Evolutionary conservation across 129 eudicot genomes (phyloP).

Genomic region (Helianthus tuberosus): DNA sequence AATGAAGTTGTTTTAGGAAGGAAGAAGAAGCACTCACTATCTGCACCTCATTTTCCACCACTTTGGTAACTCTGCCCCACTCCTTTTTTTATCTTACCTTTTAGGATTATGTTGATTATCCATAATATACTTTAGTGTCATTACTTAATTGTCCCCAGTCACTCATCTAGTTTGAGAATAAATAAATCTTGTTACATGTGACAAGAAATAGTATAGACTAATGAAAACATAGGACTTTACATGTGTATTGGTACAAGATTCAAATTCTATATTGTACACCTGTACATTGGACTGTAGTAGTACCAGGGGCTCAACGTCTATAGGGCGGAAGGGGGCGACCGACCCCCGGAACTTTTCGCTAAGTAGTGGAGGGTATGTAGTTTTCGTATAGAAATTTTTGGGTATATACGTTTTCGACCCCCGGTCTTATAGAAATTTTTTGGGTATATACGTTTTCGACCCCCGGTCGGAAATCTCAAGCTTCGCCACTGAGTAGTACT

Average conservation of each 20-base stretch:
- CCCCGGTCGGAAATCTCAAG: too few relatives aligned
- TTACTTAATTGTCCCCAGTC: not conserved
- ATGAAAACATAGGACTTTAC: not conserved
- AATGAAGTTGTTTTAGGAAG: slow-evolving; percentile 30
- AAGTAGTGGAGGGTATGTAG: too few relatives aligned
- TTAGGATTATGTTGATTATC: not conserved
- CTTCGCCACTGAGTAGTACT: not conserved
- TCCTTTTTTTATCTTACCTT: not conserved
- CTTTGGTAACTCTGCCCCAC: slow-evolving; percentile 27
- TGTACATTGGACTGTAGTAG: not conserved
- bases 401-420: too few relatives aligned
- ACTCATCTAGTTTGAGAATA: not conserved
- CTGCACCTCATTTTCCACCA: slow-evolving; percentile 39
- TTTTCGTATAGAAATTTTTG: too few relatives aligned
- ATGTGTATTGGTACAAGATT: slow-evolving; percentile 15
- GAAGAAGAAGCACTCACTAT: slow-evolving; percentile 36
- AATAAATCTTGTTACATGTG: not conserved
- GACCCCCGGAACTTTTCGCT: too few relatives aligned
- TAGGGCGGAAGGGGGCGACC: too few relatives aligned
- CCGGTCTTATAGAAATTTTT: too few relatives aligned
- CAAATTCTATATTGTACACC: not conserved
- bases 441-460: too few relatives aligned
- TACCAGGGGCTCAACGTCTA: not conserved
- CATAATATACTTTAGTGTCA: not conserved
- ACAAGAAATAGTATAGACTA: not conserved